Base-by-base conservation (phyloP, 345 rosid species). In the Ceriops zippeliana region DNA sequence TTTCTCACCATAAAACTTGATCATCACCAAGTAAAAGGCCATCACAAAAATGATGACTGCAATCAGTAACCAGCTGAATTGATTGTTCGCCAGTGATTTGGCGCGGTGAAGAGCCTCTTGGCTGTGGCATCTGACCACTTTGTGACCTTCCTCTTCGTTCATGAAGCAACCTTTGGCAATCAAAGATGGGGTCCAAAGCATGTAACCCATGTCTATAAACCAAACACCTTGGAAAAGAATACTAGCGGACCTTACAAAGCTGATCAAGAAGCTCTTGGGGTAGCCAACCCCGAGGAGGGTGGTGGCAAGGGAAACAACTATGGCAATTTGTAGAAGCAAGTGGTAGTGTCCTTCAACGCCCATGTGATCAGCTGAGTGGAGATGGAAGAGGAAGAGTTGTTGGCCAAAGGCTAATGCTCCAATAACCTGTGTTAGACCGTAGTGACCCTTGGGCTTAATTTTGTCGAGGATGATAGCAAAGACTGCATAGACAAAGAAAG, bases 341-440 rank as follows among this genome's bases (percentile, higher is more conserved):
- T 91, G 96, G 75, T 89, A 91, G 11, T 86, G 93, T 0, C 97
- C 96, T 70, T 89, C 89, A 16, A 91, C 78, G 13, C 96, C 92
- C 69, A 70, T 85, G 74, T 88, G 96, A 62, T 87, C 96, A 24
- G 91, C 61, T 0, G 97, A 85, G 75, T 89, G 97, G 57, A 89
- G 87, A 74, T 76, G 93, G 80, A 91, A 87, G 26, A 91, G 75
- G 58, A 91, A 73, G 16, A 89, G 78, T 69, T 91, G 83, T 52
- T 87, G 97, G 1, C 80, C 79, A 52, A 91, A 84, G 42, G 96
- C 89, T 7, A 84, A 58, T 1, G 87, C 85, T 0, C 75, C 90
- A 2, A 89, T 1, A 16, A 20, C 17, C 11, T 68, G 84, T 20
- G 89, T 80, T 6, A 93, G 68, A 6, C 78, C 80, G 32, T 66